phyloP scores from a whole-genome alignment of 2,329 filamentous ascomycete genomes.

The Pseudogymnoascus verrucosus region DNA sequence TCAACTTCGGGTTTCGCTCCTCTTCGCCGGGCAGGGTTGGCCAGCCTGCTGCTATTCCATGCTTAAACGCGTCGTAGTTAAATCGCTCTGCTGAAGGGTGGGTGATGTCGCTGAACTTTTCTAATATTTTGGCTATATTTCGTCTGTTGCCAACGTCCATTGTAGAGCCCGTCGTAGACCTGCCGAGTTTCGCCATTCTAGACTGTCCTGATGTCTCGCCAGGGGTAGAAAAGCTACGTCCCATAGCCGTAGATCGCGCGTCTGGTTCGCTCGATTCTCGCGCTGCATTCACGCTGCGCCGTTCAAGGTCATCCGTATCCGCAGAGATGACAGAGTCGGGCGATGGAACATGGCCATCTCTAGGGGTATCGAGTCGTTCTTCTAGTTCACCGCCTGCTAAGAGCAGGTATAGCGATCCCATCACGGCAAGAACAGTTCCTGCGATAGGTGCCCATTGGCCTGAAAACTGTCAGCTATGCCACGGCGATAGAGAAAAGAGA shows the following conservation, averaged over 20 bases:
- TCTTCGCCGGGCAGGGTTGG: slow-evolving; percentile 49
- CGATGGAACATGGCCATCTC: background rate
- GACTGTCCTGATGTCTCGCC: background rate
- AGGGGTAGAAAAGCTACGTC: slow-evolving; percentile 12
- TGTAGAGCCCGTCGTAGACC: background rate
- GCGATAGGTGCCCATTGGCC: slow-evolving; percentile 54
- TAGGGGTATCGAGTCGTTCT: background rate
- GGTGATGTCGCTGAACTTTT: slow-evolving; percentile 40
- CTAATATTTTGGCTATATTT: slow-evolving; percentile 37
- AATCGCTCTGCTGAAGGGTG: slow-evolving; percentile 34
- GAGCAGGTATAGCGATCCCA: slow-evolving; percentile 51
- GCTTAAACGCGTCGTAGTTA: slow-evolving; percentile 41
- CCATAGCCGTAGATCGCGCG: background rate
- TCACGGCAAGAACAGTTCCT: slow-evolving; percentile 47
- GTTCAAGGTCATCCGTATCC: background rate
- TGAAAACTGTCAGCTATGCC: slow-evolving; percentile 25
- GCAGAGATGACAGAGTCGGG: slow-evolving; percentile 10
- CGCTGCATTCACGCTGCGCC: background rate
- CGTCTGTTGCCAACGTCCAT: slow-evolving; percentile 28
- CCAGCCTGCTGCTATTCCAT: slow-evolving; percentile 40
- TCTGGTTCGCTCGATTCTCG: slow-evolving; percentile 9
- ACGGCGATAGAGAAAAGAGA: slow-evolving; percentile 13
- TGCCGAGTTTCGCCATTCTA: background rate
- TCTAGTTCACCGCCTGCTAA: slow-evolving; percentile 23
- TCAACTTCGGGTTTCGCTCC: slow-evolving; percentile 35